phyloP scores from a whole-genome alignment of 148 eudicot species.

The Chenopodium album region DNA sequence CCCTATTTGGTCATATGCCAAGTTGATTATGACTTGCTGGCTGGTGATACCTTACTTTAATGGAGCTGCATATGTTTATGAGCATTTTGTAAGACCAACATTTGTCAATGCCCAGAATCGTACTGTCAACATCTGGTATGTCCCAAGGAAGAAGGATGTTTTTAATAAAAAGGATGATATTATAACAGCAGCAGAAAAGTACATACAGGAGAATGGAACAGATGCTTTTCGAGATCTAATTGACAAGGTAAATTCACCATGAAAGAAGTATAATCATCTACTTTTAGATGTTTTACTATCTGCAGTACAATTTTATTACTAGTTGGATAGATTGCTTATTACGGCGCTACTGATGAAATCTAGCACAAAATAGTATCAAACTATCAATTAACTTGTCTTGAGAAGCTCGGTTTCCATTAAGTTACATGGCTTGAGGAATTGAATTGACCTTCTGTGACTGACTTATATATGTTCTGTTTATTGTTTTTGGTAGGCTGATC shows the following conservation, averaged over 20 bases:
- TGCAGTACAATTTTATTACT: too few species aligned
- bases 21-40: constrained; percentile 85
- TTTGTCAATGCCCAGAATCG: constrained; percentile 48
- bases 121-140: constrained; percentile 61
- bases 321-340: neutral
- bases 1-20: constrained; percentile 84
- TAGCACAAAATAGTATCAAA: neutral
- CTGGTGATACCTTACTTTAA: constrained; percentile 92
- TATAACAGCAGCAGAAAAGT: constrained; percentile 73
- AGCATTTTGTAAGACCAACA: constrained; percentile 70
- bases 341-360: neutral
- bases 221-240: constrained; percentile 63
- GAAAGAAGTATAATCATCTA: neutral
- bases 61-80: constrained; percentile 95
- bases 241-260: constrained; percentile 41
- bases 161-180: constrained; percentile 68
- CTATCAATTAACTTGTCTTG: neutral
- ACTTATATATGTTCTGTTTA: neutral
- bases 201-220: constrained; percentile 68
- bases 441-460: neutral
- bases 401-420: neutral
- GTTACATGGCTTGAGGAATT: neutral
- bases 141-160: constrained; percentile 58
- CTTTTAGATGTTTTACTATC: neutral
- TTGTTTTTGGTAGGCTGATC: constrained; percentile 35